Base-by-base conservation (phyloP, 2,329 filamentous ascomycete species). In the Colletotrichum tofieldiae region DNA sequence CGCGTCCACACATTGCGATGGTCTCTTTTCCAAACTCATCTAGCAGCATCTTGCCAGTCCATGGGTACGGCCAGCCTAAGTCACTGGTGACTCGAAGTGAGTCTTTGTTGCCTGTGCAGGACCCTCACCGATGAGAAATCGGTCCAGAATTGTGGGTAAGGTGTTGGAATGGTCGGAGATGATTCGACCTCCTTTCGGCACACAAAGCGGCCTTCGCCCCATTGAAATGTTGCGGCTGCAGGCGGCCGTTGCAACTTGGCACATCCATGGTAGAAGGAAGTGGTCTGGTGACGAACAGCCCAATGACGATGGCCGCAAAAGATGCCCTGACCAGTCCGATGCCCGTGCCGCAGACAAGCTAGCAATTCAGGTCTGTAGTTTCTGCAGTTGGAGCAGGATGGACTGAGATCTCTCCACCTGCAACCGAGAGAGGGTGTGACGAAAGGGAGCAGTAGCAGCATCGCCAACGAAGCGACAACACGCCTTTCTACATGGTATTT, bases 241-340 rank as follows among this genome's bases (percentile, higher is more conserved):
- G 67, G 61, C 61, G 67, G 49, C 71, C 67, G 71, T 73, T 73
- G 49, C 47, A 69, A 60, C 65, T 70, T 69, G 65, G 65, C 54
- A 72, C 60, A 72, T 29, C 65, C 65, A 72, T 72, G 70, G 66
- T 32, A 59, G 39, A 37, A 49, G 52, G 32, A 49, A 11, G 47
- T 70, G 54, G 47, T 59, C 59, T 64, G 47, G 65, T 54, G 37
- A 51, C n/a, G 37, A 55, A 23, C 41, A 18, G 60, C 52, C 70
- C 70, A 72, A 72, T 72, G 45, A 49, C 32, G 65, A 65, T 60
- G 68, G 66, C 59, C 65, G 60, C 54, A 72, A 60, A 54, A 20
- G 32, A 35, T 64, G 54, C 59, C 51, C 60, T 60, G 52, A 47
- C 54, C 69, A 68, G 47, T 37, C 16, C 41, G 35, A 45, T 64